phyloP scores from a whole-genome alignment of 2,329 filamentous ascomycete species.

The Fusarium mexicanum region DNA sequence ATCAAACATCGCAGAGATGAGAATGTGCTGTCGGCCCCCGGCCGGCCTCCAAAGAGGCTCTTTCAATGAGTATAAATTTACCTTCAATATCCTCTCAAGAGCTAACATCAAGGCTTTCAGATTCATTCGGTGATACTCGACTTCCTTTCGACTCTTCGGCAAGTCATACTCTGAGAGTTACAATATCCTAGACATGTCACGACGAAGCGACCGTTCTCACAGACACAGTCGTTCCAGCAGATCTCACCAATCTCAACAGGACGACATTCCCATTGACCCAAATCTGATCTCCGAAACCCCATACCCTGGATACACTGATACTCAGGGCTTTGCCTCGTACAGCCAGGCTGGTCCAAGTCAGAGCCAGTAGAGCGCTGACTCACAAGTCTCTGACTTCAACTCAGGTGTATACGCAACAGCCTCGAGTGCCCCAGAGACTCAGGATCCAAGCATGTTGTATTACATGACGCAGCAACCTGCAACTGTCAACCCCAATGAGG shows the following conservation, averaged over 20 bases:
- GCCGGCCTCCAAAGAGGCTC: slow-evolving; percentile 10
- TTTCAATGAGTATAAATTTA: neutral
- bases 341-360: slow-evolving; percentile 32
- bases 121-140: neutral
- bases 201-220: slow-evolving; percentile 22
- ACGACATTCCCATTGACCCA: slow-evolving; percentile 25
- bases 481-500: slow-evolving; percentile 29
- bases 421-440: slow-evolving; percentile 13
- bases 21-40: neutral
- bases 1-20: neutral
- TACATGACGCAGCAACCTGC: slow-evolving; percentile 12
- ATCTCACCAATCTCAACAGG: slow-evolving; percentile 13
- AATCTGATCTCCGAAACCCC: neutral
- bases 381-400: slow-evolving; percentile 13
- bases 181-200: slow-evolving; percentile 19
- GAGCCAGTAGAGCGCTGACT: slow-evolving; percentile 32
- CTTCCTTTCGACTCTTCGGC: too few relatives aligned
- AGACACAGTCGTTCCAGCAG: slow-evolving; percentile 16
- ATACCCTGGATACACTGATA: neutral
- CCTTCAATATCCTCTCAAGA: neutral
- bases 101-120: neutral
- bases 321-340: neutral
- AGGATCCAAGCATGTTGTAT: slow-evolving; percentile 18
- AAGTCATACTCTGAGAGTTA: too few relatives aligned
- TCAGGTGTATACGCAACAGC: slow-evolving; percentile 7